Conservation (phyloP, 257 asterid genomes). For the Forsythia viridissima region DNA sequence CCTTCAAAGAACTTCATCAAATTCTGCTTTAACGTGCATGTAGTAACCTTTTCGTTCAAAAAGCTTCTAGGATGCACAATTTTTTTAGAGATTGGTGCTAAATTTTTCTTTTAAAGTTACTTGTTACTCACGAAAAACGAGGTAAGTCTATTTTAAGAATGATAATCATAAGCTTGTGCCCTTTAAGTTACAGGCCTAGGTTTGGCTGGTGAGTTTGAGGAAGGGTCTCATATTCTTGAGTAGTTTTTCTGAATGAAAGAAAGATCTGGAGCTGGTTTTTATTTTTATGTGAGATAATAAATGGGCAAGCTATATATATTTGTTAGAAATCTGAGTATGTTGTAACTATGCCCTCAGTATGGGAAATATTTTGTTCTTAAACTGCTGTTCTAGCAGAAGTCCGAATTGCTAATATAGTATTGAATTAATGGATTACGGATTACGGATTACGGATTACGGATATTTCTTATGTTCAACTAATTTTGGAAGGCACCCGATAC, state of each 20-base stretch:
- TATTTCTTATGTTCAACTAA: neutral
- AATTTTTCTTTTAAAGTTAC: slow-evolving; percentile 8
- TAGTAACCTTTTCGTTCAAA: neutral
- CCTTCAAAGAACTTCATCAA: neutral
- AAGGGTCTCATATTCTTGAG: no score
- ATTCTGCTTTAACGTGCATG: neutral
- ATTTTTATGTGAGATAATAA: no score
- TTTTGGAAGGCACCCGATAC: neutral
- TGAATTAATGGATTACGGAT: neutral
- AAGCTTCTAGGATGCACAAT: slow-evolving; percentile 2
- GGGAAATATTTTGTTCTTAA: no score
- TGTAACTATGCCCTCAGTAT: no score
- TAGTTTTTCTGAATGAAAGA: no score
- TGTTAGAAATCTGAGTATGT: no score
- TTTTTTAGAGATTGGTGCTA: slow-evolving; percentile 1
- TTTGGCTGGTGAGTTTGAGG: no score
- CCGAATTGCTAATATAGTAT: neutral
- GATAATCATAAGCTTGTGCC: neutral
- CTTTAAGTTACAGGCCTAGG: no score
- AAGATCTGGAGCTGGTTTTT: no score
- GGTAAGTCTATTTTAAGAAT: neutral
- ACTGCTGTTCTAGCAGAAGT: neutral
- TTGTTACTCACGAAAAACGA: neutral
- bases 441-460: neutral
- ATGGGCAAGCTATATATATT: no score